A percentile compares a stretch with the other conserved stretches of the same genome.
phyloP scores from a whole-genome alignment of 2,329 filamentous ascomycete species.

The Cercospora zeina region DNA sequence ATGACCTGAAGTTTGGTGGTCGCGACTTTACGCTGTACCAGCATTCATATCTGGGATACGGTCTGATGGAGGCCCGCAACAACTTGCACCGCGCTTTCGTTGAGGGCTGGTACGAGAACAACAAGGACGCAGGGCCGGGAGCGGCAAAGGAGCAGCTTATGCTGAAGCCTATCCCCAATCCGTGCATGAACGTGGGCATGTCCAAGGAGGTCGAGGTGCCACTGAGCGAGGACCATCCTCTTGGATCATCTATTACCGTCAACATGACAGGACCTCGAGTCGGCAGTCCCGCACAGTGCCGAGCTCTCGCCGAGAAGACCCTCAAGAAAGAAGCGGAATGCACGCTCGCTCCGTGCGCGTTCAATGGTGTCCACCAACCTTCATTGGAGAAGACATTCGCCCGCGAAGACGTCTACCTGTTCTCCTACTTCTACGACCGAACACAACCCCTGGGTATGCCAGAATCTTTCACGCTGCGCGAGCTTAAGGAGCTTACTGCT shows the following conservation, averaged over 20 bases:
- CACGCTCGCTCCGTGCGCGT: constrained; percentile 86
- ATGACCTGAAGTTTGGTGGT: constrained; percentile 84
- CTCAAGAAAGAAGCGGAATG: constrained; percentile 84
- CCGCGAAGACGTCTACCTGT: constrained; percentile 88
- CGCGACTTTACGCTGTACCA: constrained; percentile 92
- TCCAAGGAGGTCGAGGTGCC: constrained; percentile 70
- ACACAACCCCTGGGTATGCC: constrained; percentile 94
- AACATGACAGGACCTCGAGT: constrained; percentile 84
- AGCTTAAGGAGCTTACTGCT: constrained; percentile 81
- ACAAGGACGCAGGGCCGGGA: constrained; percentile 45
- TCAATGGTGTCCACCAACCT: constrained; percentile 96
- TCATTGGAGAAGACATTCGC: constrained; percentile 88
- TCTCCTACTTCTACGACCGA: constrained; percentile 98
- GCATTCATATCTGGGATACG: constrained; percentile 95
- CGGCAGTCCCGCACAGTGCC: constrained; percentile 80
- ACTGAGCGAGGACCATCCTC: constrained; percentile 64
- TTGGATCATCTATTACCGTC: constrained; percentile 66
- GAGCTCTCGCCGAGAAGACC: constrained; percentile 84
- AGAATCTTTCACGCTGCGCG: constrained; percentile 89
- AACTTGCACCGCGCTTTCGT: constrained; percentile 77
- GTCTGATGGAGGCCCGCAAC: constrained; percentile 90
- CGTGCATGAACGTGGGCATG: constrained; percentile 83
- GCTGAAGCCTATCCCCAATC: constrained; percentile 68
- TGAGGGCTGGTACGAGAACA: constrained; percentile 65
- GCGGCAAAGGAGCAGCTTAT: constrained; percentile 63